Evolutionary conservation across 371 early-diverging fungal species (phyloP).

Genomic region (Chytridium lagenaria): DNA sequence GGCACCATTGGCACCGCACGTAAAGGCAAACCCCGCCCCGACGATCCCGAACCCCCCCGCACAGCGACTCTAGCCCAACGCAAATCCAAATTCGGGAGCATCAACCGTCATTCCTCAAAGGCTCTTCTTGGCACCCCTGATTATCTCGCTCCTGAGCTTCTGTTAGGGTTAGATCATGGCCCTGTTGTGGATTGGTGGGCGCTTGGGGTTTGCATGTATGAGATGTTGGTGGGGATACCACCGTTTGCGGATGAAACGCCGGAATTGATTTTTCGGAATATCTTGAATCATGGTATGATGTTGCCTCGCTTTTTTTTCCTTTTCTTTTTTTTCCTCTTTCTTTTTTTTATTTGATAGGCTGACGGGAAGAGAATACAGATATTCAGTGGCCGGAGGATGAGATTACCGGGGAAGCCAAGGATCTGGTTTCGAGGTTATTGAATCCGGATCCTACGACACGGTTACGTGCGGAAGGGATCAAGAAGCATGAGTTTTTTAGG

Average conservation of each 20-base stretch:
- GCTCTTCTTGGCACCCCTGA: slow-evolving; percentile 92
- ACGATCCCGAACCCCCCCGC: slow-evolving; percentile 6
- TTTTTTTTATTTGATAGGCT: too few relatives aligned
- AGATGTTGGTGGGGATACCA: slow-evolving; percentile 84
- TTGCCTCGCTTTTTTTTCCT: too few relatives aligned
- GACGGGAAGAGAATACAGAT: too few relatives aligned
- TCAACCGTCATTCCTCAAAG: slow-evolving; percentile 39
- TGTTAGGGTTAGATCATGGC: slow-evolving; percentile 80
- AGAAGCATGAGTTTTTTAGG: slow-evolving; percentile 63
- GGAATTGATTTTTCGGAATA: slow-evolving; percentile 83
- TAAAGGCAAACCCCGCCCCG: slow-evolving; percentile 5
- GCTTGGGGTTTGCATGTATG: slow-evolving; percentile 88
- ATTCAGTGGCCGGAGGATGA: slow-evolving; percentile 75
- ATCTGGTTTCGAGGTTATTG: slow-evolving; percentile 73
- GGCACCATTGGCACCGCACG: slow-evolving; percentile 9
- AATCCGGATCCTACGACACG: slow-evolving; percentile 74
- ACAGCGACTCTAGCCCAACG: background rate
- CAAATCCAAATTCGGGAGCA: slow-evolving; percentile 9
- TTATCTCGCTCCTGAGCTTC: slow-evolving; percentile 93
- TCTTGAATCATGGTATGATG: slow-evolving; percentile 54
- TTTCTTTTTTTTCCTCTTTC: too few relatives aligned
- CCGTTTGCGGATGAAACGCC: slow-evolving; percentile 86
- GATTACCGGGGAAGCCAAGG: slow-evolving; percentile 67
- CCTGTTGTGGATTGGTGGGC: slow-evolving; percentile 95
- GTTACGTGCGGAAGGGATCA: slow-evolving; percentile 62